A percentile compares a stretch with the other conserved stretches of the same genome.
These are phyloP conservation scores for Penicillium janthinellum DNA, from an alignment of 2,329 filamentous ascomycete species.

Conservation along the genomic window DNA sequence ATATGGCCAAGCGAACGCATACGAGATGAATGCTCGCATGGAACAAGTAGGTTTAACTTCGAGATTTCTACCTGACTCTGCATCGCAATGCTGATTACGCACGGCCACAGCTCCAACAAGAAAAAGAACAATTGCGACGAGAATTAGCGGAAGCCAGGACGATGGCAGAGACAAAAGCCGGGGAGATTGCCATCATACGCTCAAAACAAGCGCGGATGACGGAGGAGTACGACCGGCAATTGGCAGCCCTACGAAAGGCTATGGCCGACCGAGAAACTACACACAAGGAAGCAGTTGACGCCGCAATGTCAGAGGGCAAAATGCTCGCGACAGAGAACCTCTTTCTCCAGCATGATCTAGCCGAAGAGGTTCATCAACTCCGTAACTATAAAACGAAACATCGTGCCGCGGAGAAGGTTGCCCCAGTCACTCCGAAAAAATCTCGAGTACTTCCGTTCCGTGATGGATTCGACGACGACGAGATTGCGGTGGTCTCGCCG, in stretches of 20 bases:
- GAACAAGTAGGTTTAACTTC: conserved; percentile 29
- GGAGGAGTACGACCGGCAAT: conserved; percentile 56
- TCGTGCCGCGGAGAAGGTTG: conserved; percentile 37
- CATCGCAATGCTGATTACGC: conserved; percentile 11
- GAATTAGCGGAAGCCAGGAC: conserved; percentile 44
- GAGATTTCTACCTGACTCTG: neutral
- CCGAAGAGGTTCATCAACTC: conserved; percentile 55
- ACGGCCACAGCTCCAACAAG: conserved; percentile 37
- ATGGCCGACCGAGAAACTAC: conserved; percentile 57
- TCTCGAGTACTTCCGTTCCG: conserved; percentile 52
- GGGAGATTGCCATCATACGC: conserved; percentile 64
- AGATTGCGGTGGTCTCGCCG: conserved; percentile 59
- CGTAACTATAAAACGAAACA: conserved; percentile 45
- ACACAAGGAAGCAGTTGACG: conserved; percentile 58
- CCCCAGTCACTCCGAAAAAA: conserved; percentile 55
- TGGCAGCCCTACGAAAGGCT: conserved; percentile 55
- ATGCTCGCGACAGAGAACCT: conserved; percentile 60
- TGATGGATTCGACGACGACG: conserved; percentile 66
- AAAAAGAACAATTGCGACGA: conserved; percentile 43
- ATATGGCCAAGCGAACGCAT: conserved; percentile 14
- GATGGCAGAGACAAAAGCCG: conserved; percentile 54
- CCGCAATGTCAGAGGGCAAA: conserved; percentile 56
- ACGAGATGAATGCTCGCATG: conserved; percentile 22
- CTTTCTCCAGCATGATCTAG: conserved; percentile 63
- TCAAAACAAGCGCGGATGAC: conserved; percentile 57